Evolutionary conservation across 352 stramenopile genomes (phyloP), one percentile per base, ranked within the genome.

Genomic region (Salisapilia sapeloensis): DNA sequence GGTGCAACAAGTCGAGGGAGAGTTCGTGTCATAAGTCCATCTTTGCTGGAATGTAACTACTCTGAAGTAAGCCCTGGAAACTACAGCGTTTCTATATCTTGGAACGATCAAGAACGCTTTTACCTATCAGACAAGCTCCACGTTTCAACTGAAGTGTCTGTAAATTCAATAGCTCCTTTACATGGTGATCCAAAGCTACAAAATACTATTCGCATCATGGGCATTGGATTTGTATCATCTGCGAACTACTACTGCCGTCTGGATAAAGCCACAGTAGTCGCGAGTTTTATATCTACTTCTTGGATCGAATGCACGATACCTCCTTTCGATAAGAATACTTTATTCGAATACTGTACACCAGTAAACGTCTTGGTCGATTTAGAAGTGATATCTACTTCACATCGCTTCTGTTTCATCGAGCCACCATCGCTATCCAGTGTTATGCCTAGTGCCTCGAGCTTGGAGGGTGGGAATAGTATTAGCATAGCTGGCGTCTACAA

Each of bases 21-120:
- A 10, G 24, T 27, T 12, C 21, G 32, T 13, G 23, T 29, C 3
- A 15, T 62, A 7, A 50, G 56, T 4, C 31, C 48, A 6, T 36
- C 15, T 4, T 20, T 44, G 12, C 7, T 60, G 3, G 54, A 67
- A 35, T 67, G 51, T n/a, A 19, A 34, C 7, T 29, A 39, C 0
- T 53, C 58, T 6, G 5, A 20, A 4, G 32, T 65, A 6, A 3
- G 18, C 18, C 49, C 38, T 12, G 51, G 51, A 18, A 60, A 48
- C 24, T 38, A 60, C 18, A 47, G 43, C 2, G 42, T 71, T 38
- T 40, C 30, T 16, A 24, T 71, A 23, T 46, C 46, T 8, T 64
- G 58, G 54, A 67, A 67, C 15, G 20, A 24, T 6, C 45, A 71
- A 40, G 48, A 67, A 31, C 42, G 37, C 6, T 24, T 24, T 2